Evolutionary conservation across 2,329 filamentous ascomycete species (phyloP), one percentile per base, ranked within the genome.

Genomic region (Ophiobolus disseminans): DNA sequence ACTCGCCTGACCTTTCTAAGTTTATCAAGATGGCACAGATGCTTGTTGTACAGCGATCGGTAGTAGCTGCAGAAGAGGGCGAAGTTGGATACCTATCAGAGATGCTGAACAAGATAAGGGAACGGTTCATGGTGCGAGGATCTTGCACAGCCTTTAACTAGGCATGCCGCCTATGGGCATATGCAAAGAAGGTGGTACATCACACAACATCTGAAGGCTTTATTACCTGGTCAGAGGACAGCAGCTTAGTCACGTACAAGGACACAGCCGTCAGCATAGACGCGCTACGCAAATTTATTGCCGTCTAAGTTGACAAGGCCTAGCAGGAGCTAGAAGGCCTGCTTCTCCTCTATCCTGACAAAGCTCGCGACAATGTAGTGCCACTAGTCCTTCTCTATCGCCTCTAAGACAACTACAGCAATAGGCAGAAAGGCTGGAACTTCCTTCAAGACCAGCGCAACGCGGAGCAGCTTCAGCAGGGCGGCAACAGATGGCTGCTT

Each of bases 91-190:
- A 49, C 22, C 43, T 47, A 19, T 47, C 47, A 7, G 56, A 59
- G 28, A 10, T 52, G 6, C 38, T 57, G 9, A 50, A 59, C 38
- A 39, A 58, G 21, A 48, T 58, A 41, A 43, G 47, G 23, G 41
- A 48, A 16, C 57, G 50, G 2, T 58, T 57, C 41, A 48, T 56
- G 42, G 37, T 55, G 13, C 41, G 45, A 17, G 51, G 45, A 6
- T 30, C 36, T 13, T 43, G 46, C n/a, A 50, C 51, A 3, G 40
- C 40, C 1, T 53, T 50, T 21, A 23, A 41, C 20, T 48, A 21
- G 39, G 48, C 44, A n/a, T 35, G 30, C 28, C 30, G 32, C 7
- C 34, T 50, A 3, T 40, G 50, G 3, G 23, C 45, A 10, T 49
- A 49, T 35, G 40, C 31, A 13, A 49, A 45, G 36, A 50, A 53